Conservation (phyloP, 2,329 filamentous ascomycete species). For the Bipolaris victoriae region DNA sequence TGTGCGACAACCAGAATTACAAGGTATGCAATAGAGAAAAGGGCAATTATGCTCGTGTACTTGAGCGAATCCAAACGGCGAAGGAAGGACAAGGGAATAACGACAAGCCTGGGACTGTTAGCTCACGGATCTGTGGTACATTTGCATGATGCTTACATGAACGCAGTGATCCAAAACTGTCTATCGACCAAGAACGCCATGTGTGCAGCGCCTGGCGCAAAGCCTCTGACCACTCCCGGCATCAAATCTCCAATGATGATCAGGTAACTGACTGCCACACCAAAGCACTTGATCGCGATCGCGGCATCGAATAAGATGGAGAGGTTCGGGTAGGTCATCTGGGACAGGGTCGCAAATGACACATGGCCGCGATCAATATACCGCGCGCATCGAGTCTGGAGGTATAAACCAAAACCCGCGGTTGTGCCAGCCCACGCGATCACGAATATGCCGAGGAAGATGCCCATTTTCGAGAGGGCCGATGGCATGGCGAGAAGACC, state of each 20-base stretch:
- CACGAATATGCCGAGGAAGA: conserved; percentile 79
- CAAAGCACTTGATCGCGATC: conserved; percentile 97
- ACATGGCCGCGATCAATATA: conserved; percentile 89
- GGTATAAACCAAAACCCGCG: conserved; percentile 89
- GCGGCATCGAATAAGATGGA: conserved; percentile 94
- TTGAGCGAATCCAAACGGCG: conserved; percentile 92
- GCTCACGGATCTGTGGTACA: background rate
- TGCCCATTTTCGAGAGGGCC: conserved; percentile 94
- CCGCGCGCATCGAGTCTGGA: conserved; percentile 89
- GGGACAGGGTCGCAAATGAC: conserved; percentile 95
- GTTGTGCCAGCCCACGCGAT: conserved; percentile 92
- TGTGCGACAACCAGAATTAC: conserved; percentile 93
- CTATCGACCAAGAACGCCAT: conserved; percentile 82
- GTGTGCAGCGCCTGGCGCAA: conserved; percentile 68
- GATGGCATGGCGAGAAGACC: conserved; percentile 96
- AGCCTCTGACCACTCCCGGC: conserved; percentile 88
- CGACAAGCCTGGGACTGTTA: conserved; percentile 68
- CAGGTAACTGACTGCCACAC: conserved; percentile 94
- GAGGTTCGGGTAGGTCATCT: conserved; percentile 95
- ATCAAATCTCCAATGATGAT: conserved; percentile 99
- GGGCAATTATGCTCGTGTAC: conserved; percentile 90
- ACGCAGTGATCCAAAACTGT: conserved; percentile 96
- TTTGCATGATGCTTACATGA: conserved; percentile 68
- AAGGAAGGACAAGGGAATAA: conserved; percentile 93
- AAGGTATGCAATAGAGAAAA: conserved; percentile 92